Evolutionary conservation across 257 asterid genomes (phyloP).

Genomic region (Solanum corneliomulleri): DNA sequence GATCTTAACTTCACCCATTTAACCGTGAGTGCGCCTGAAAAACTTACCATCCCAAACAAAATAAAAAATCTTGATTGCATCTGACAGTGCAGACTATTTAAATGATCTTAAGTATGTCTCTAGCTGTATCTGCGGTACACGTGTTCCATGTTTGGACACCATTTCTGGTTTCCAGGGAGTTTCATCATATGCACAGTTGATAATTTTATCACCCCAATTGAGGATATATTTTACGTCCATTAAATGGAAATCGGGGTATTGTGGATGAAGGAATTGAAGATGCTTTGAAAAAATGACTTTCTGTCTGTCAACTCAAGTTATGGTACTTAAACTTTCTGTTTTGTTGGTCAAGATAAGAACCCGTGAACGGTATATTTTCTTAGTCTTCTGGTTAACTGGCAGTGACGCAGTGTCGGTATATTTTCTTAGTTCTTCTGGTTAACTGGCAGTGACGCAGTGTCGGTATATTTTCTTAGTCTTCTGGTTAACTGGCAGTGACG

Average conservation of each 20-base stretch:
- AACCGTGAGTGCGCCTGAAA: neutral
- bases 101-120: neutral
- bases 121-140: neutral
- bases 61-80: neutral
- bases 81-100: neutral
- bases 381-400: neutral
- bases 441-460: neutral
- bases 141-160: neutral
- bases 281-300: neutral
- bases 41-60: neutral
- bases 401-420: neutral
- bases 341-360: neutral
- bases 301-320: neutral
- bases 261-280: neutral
- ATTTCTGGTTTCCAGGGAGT: neutral
- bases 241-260: neutral
- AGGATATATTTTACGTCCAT: neutral
- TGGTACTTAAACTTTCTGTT: neutral
- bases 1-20: neutral
- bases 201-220: neutral
- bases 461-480: neutral
- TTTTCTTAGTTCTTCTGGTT: too few species aligned
- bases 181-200: neutral
- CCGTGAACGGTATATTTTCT: neutral
- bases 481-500: too few species aligned